Percentiles rank a stretch among this genome's conserved stretches.
Conservation (phyloP, 345 rosid species). For the Aethionema arabicum region DNA sequence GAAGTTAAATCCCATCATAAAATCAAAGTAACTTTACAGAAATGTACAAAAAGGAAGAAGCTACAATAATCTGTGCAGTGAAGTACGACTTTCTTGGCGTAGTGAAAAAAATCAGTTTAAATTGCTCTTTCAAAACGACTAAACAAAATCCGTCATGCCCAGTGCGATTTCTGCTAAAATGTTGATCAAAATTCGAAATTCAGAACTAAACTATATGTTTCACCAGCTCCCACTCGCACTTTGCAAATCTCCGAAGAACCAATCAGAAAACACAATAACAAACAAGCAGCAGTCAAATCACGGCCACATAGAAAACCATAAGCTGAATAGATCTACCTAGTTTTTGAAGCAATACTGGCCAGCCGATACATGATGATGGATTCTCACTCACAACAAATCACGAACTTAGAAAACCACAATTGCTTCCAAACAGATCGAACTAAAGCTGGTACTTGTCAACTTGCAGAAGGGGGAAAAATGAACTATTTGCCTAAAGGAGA, state of each 20-base stretch:
- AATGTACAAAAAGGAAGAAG: neutral
- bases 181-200: neutral
- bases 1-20: slow-evolving; percentile 1
- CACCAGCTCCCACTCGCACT: neutral
- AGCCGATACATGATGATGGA: slow-evolving; percentile 35
- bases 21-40: neutral
- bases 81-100: neutral
- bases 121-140: neutral
- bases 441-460: slow-evolving; percentile 17
- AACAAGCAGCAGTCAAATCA: slow-evolving; percentile 5
- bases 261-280: neutral
- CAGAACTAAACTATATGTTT: neutral
- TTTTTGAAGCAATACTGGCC: slow-evolving; percentile 37
- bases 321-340: slow-evolving; percentile 34
- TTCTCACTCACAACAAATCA: slow-evolving; percentile 3
- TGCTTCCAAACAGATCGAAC: slow-evolving; percentile 7
- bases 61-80: neutral
- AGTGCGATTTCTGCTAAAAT: neutral
- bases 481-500: neutral
- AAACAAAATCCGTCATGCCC: neutral
- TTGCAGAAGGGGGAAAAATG: slow-evolving; percentile 12
- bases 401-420: neutral
- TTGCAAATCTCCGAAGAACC: neutral
- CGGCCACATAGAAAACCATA: neutral
- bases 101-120: neutral